Base-by-base conservation (phyloP, 1,284 basidiomycete species). In the Melanopsichium pennsylvanicum region DNA sequence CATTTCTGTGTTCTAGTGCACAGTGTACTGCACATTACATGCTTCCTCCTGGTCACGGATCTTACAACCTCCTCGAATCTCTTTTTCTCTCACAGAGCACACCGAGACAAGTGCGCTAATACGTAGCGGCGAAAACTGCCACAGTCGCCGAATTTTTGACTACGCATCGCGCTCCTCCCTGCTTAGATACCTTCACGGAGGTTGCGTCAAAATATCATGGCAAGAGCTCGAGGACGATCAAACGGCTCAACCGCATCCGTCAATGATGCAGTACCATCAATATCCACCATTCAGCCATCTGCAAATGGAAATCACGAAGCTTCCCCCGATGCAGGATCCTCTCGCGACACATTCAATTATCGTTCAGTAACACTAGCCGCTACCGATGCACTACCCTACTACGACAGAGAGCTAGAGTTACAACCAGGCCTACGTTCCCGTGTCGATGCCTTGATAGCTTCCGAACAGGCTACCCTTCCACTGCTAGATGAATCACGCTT, bases 391-490 rank as follows among this genome's bases (percentile, higher is more conserved):
- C 85, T 96, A 55, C 92, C 94, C 12, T 97, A 97, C 83, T 93
- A 92, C 77, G 94, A 97, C 84, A 90, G 92, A 79, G 93, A 97
- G 76, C 85, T 94, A 39, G 91, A 94, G 62, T 86, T 85, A 49
- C 86, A 88, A 59, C 89, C 91, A 3, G 82, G 87, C 54, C 83
- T 90, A 58, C 87, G 86, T 74, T 85, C 88, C 73, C 88, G 88
- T 72, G 90, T 92, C 12, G 88, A 89, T 56, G 85, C 84, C 59
- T 88, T 90, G 78, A 83, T 92, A 43, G 88, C 87, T 23, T 84
- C 85, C 18, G 87, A 91, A 78, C 85, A 86, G 37, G 87, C 86
- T 72, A 84, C 84, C 21, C 80, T 82, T 57, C 56, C 72, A 9
- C 71, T 77, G 18, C 77, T 81, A 35, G 47, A 6, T 67, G 57